A percentile compares a stretch with the other conserved stretches of the same genome.
Conservation (phyloP, 805 yeast genomes). For the Lipomyces yamanashiensis region DNA sequence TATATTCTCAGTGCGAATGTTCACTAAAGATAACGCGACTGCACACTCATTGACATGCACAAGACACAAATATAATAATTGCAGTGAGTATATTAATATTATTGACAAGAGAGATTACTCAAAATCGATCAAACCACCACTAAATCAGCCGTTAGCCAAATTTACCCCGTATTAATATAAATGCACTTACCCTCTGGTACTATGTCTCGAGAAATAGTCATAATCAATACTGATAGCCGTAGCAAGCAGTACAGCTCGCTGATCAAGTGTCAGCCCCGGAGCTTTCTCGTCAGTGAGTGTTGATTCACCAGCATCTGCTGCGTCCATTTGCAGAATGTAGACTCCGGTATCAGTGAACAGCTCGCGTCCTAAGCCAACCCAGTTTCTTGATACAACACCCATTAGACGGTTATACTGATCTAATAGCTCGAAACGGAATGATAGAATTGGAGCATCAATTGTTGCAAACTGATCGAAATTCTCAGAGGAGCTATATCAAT, state of each 20-base stretch:
- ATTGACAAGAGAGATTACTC: not conserved
- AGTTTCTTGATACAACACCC: constrained; percentile 85
- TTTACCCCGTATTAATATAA: not conserved
- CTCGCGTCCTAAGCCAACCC: constrained; percentile 95
- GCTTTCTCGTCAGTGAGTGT: constrained; percentile 43
- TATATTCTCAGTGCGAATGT: no score
- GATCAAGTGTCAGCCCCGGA: constrained; percentile 64
- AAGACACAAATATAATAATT: not conserved
- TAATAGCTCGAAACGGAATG: constrained; percentile 81
- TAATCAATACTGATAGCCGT: constrained; percentile 92
- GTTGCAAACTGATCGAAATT: constrained; percentile 76
- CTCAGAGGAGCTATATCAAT: not conserved
- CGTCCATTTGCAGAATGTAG: constrained; percentile 83
- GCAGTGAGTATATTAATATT: no score
- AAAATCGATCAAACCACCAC: constrained; percentile 14
- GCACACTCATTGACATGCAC: not conserved
- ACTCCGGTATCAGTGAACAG: constrained; percentile 94
- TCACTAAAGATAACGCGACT: no score
- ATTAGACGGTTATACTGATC: constrained; percentile 63
- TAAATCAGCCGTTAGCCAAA: not conserved
- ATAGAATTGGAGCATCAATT: constrained; percentile 83
- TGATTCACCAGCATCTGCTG: constrained; percentile 53
- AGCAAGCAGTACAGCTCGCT: constrained; percentile 83
- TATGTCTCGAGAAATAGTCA: constrained; percentile 85
- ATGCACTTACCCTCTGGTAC: constrained; percentile 22